Base-by-base conservation (phyloP, 371 early-diverging fungal genomes). In the Smittium culicis region DNA sequence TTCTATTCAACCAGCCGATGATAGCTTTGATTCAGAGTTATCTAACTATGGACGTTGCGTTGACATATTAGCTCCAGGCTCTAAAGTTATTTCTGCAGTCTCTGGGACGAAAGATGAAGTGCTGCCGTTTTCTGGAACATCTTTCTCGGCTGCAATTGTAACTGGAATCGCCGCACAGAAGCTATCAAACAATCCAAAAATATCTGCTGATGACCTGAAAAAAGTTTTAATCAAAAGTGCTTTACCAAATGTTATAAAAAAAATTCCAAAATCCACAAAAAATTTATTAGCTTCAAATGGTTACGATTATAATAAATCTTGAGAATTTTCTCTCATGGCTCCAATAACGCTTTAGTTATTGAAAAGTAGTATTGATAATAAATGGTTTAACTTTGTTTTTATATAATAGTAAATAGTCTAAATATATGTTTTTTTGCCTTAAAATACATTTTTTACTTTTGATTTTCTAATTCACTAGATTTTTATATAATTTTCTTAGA, bases 11-110 rank as follows among this genome's bases (percentile, higher is more conserved):
- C 30, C 30, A 24, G 34, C 14, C n/a, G 45, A 54, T 32, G 66
- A 66, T 32, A 31, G 2, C 2, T 62, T 66, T 29, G 5, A n/a
- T 8, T 11, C 28, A 29, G 54, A 11, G 5, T 55, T 56, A n/a
- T 55, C 66, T 31, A 55, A 66, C 56, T 66, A 59, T 62, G 66
- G 66, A 66, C 54, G 31, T 11, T 66, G 66, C n/a, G 62, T 62
- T n/a, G 62, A 66, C n/a, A 31, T 66, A 24, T 24, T 66, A 24
- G 66, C 66, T 11, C 66, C 66, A 5, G 66, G 66, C 30, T n/a
- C n/a, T 24, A 31, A 11, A 14, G 56, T 66, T 31, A 2, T 54
- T 32, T 2, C 28, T 27, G 60, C 66, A 2, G n/a, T n/a, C 35
- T 20, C n/a, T 33, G 31, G 35, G 31, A 5, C 63, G 5, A 33